A percentile compares a stretch with the other conserved stretches of the same genome.
phyloP scores from a whole-genome alignment of 768 basidiomycete genomes.

The Pleurotus eryngii region DNA sequence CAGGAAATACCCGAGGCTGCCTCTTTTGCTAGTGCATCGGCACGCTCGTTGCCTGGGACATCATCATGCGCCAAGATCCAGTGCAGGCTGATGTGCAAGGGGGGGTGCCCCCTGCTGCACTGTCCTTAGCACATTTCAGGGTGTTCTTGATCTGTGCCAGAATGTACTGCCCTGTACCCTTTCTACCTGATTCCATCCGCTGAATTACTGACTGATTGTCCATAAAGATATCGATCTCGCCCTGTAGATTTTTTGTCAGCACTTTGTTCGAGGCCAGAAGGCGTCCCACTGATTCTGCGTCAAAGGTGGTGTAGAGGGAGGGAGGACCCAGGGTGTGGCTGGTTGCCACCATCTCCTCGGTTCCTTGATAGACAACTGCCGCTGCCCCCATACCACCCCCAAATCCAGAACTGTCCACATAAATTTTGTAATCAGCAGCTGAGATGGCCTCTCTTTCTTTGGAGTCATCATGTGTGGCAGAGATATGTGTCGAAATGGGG shows the following conservation, averaged over 20 bases:
- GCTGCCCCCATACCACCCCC: constrained; percentile 20
- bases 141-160: neutral
- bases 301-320: constrained; percentile 18
- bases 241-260: neutral
- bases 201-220: neutral
- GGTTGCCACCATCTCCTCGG: neutral
- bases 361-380: constrained; percentile 9
- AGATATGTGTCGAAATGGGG: no score
- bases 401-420: constrained; percentile 18
- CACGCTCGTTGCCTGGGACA: constrained; percentile 13
- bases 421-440: constrained; percentile 9
- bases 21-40: constrained; percentile 21
- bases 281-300: neutral
- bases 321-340: constrained; percentile 12
- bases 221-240: no score
- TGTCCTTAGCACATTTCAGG: neutral
- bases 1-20: no score
- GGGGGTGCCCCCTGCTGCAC: neutral
- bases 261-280: constrained; percentile 12
- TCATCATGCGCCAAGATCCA: constrained; percentile 25
- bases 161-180: neutral
- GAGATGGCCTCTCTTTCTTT: neutral
- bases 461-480: no score
- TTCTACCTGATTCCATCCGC: neutral
- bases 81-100: constrained; percentile 6